Evolutionary conservation across 75 land plant species (phyloP).

Genomic region (Azolla pinnata): DNA sequence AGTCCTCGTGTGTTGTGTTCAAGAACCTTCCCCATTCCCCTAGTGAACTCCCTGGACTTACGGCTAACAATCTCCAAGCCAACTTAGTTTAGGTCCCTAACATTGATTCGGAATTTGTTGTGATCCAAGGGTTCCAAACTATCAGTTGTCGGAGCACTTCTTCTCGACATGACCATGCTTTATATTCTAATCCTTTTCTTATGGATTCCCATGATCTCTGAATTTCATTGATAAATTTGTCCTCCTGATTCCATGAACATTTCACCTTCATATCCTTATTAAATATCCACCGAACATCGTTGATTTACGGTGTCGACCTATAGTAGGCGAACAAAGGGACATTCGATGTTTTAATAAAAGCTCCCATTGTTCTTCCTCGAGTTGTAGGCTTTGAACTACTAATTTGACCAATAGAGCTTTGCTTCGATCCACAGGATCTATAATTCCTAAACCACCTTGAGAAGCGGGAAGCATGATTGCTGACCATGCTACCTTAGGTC

Average conservation of each 20-base stretch:
- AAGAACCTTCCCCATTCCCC: too few relatives aligned
- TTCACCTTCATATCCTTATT: neutral
- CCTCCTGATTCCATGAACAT: neutral
- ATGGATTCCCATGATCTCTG: neutral
- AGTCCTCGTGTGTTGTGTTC: too few relatives aligned
- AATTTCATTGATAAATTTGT: neutral
- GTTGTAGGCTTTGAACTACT: neutral
- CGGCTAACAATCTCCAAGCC: too few relatives aligned
- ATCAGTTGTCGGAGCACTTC: neutral
- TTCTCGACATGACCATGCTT: neutral
- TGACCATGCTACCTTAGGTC: constrained; percentile 7
- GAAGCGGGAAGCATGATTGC: neutral
- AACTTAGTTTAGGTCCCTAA: too few relatives aligned
- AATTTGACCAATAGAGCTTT: constrained; percentile 5
- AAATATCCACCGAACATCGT: neutral
- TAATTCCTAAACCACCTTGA: constrained; percentile 5
- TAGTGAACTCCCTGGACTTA: too few relatives aligned
- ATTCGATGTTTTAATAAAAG: neutral
- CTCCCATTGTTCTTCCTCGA: neutral
- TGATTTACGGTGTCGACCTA: neutral
- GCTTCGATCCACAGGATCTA: neutral
- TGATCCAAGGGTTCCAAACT: neutral
- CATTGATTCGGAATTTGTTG: neutral
- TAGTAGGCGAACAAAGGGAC: neutral
- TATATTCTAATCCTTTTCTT: too few relatives aligned